Percentiles rank a stretch among this genome's conserved stretches.
Conservation (phyloP, 257 asterid genomes). For the Orobanche coerulescens region DNA sequence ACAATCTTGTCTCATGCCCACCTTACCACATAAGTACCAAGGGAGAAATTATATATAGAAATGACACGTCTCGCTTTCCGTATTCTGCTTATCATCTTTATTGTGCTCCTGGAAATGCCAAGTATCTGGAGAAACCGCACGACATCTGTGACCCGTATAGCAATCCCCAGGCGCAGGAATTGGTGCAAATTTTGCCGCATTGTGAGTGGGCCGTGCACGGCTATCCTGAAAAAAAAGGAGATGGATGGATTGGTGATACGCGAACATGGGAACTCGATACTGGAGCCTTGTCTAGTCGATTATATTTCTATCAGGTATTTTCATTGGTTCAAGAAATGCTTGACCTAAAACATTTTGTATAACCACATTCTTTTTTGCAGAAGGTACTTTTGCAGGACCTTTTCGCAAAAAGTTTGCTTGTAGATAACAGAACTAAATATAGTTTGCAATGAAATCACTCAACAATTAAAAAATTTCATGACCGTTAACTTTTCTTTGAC, state of each 20-base stretch:
- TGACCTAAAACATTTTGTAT: not conserved
- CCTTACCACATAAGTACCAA: slow-evolving; percentile 59
- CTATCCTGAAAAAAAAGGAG: slow-evolving; percentile 64
- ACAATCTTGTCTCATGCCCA: slow-evolving; percentile 66
- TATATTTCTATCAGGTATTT: slow-evolving; percentile 75
- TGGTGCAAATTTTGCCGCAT: slow-evolving; percentile 83
- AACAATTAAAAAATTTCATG: too few species aligned
- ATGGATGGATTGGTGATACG: slow-evolving; percentile 74
- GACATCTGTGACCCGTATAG: slow-evolving; percentile 87
- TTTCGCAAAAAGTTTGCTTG: too few species aligned
- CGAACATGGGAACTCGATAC: slow-evolving; percentile 80
- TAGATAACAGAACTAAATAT: too few species aligned
- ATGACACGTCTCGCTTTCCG: slow-evolving; percentile 62
- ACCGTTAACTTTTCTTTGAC: too few species aligned
- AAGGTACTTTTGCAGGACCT: too few species aligned
- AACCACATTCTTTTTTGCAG: too few species aligned
- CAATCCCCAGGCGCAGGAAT: slow-evolving; percentile 88
- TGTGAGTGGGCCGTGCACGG: slow-evolving; percentile 83
- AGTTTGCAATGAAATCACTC: too few species aligned
- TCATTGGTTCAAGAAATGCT: not conserved
- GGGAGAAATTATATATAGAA: slow-evolving; percentile 51
- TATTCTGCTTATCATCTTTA: slow-evolving; percentile 78
- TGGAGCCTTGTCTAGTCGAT: slow-evolving; percentile 58
- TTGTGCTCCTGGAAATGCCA: slow-evolving; percentile 81
- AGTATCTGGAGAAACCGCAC: slow-evolving; percentile 49